phyloP scores from a whole-genome alignment of 441 rosid species.

The Gossypium gossypioides region DNA sequence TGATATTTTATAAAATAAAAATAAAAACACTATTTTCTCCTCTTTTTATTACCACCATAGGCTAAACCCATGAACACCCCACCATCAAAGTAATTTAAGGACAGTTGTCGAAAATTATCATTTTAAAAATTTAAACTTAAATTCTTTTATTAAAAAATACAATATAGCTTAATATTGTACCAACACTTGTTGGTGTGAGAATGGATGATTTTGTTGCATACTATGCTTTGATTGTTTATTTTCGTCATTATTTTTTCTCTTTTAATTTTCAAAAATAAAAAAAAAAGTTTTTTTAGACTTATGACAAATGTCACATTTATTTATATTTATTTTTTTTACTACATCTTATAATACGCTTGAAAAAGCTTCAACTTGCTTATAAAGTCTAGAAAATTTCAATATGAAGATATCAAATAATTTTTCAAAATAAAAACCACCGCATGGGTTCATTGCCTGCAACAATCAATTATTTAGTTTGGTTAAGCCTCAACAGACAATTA shows the following conservation, averaged over 20 bases:
- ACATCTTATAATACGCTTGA: no score
- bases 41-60: not conserved
- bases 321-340: no score
- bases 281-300: not conserved
- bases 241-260: not conserved
- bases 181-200: no score
- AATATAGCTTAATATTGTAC: no score
- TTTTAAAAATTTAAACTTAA: no score
- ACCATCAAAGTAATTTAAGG: not conserved
- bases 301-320: no score
- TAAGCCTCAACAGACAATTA: slow-evolving; percentile 17
- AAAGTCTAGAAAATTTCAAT: no score
- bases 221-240: not conserved
- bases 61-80: not conserved
- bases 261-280: no score
- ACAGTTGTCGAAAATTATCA: not conserved
- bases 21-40: not conserved
- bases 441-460: slow-evolving; percentile 26
- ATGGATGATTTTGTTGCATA: not conserved
- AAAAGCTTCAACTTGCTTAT: no score
- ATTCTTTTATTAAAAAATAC: no score
- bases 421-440: slow-evolving; percentile 13
- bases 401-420: no score
- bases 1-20: not conserved
- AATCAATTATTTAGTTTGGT: slow-evolving; percentile 33